These are phyloP conservation scores for Lasiosphaeria ovina DNA, from an alignment of 495 filamentous ascomycete genomes.

Conservation along the genomic window DNA sequence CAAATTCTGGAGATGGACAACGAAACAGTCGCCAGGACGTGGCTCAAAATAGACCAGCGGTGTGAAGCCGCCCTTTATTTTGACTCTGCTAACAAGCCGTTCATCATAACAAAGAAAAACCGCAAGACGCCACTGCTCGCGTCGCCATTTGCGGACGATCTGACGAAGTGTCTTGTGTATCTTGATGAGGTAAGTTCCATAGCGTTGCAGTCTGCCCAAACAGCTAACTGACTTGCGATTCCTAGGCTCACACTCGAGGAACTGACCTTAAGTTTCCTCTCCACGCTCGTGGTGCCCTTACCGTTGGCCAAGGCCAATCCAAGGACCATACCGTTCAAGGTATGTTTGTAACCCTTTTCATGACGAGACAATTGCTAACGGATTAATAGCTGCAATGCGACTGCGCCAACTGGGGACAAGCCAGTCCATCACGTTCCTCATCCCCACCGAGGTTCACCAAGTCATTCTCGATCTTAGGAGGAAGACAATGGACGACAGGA, in stretches of 20 bases:
- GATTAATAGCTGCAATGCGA: constrained; percentile 45
- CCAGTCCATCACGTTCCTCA: constrained; percentile 39
- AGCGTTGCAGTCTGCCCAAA: not conserved
- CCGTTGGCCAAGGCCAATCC: constrained; percentile 43
- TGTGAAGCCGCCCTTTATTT: constrained; percentile 37
- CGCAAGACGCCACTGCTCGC: constrained; percentile 31
- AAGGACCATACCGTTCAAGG: constrained; percentile 52
- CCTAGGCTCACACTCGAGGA: constrained; percentile 45
- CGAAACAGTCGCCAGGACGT: constrained; percentile 38
- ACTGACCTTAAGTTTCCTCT: constrained; percentile 47
- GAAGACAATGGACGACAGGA: constrained; percentile 18
- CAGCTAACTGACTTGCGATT: not conserved
- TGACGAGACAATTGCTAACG: not conserved
- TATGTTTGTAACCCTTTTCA: constrained; percentile 19
- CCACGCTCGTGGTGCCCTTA: constrained; percentile 42
- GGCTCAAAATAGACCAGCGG: constrained; percentile 41
- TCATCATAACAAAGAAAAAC: constrained; percentile 30
- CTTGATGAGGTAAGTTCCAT: constrained; percentile 32
- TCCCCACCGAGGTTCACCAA: constrained; percentile 44
- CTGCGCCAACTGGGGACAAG: constrained; percentile 38
- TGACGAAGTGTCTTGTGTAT: constrained; percentile 43
- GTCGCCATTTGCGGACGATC: constrained; percentile 42
- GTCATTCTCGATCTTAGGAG: constrained; percentile 40
- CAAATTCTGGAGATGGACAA: constrained; percentile 48
- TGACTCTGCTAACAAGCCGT: constrained; percentile 38